Base-by-base conservation (phyloP, 2,329 filamentous ascomycete species). In the Macrophomina phaseolina region DNA sequence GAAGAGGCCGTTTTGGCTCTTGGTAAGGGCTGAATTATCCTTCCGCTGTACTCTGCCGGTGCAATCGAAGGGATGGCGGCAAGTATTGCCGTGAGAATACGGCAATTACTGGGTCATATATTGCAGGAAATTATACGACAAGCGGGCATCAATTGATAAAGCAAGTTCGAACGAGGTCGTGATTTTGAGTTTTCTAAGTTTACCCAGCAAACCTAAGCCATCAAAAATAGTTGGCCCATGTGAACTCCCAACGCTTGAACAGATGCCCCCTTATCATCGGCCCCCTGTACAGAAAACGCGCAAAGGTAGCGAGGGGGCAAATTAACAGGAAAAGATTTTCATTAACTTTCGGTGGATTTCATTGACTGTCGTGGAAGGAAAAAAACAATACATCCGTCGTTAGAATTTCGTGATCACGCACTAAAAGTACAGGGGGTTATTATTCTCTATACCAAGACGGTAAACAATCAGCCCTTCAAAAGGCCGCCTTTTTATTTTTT, bases 191-290 rank as follows among this genome's bases (percentile, higher is more conserved):
- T 62, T 36, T 62, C 58, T 62, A 62, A 46, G 7, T 62, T 62
- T 62, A 49, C 58, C 58, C 58, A 62, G 30, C 16, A 49, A 62
- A 14, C 52, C 52, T 18, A 18, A 40, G 36, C 23, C 23, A 16
- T 45, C 58, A n/a, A 62, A 48, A 36, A 32, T 16, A 11, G 28
- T 23, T 32, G 45, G 42, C 46, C 46, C 34, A 16, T 40, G n/a
- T 40, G 18, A 53, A 64, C 61, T 64, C 61, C 61, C 61, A 64
- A 64, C 61, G 61, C 61, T 52, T 48, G 30, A 42, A 64, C 12
- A 18, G 7, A 45, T 53, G 16, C 34, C 48, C 36, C n/a, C 46
- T 23, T 23, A 46, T 32, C 32, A 5, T 42, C 28, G 58, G 32
- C 45, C 28, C 45, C 45, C 45, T 28, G 8, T 36, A 38, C 45